phyloP scores from a whole-genome alignment of 306 rosid species.

The Quercus engelmannii region DNA sequence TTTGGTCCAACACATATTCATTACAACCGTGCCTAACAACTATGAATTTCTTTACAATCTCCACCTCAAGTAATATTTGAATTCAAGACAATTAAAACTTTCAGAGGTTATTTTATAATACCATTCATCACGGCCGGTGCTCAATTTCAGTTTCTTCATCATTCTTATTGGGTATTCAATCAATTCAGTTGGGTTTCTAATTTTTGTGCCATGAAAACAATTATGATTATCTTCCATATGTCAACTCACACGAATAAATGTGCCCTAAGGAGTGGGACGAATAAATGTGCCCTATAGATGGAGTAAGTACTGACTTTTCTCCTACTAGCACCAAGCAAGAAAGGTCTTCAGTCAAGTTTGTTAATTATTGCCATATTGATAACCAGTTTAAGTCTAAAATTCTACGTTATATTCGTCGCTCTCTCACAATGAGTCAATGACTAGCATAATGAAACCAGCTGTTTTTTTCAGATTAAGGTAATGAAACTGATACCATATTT shows the following conservation, averaged over 20 bases:
- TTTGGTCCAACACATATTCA: neutral
- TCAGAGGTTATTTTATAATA: too few relatives aligned
- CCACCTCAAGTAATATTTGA: neutral
- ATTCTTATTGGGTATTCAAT: too few relatives aligned
- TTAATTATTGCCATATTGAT: neutral
- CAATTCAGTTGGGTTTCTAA: too few relatives aligned
- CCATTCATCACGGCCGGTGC: too few relatives aligned
- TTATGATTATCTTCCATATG: too few relatives aligned
- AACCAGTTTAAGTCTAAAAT: neutral
- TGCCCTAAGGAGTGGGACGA: neutral
- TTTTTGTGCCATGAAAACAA: neutral
- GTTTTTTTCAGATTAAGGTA: too few relatives aligned
- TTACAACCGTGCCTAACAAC: neutral
- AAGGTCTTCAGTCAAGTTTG: neutral
- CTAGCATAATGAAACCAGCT: too few relatives aligned
- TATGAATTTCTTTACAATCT: neutral
- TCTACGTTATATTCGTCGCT: neutral
- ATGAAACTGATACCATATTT: too few relatives aligned
- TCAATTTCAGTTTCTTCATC: too few relatives aligned
- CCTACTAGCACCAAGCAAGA: neutral
- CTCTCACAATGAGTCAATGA: too few relatives aligned
- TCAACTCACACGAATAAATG: too few relatives aligned
- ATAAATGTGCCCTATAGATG: neutral
- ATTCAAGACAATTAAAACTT: neutral
- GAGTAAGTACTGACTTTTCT: neutral